Evolutionary conservation across 352 stramenopile genomes (phyloP).

Genomic region (Phytopythium oedochilum): DNA sequence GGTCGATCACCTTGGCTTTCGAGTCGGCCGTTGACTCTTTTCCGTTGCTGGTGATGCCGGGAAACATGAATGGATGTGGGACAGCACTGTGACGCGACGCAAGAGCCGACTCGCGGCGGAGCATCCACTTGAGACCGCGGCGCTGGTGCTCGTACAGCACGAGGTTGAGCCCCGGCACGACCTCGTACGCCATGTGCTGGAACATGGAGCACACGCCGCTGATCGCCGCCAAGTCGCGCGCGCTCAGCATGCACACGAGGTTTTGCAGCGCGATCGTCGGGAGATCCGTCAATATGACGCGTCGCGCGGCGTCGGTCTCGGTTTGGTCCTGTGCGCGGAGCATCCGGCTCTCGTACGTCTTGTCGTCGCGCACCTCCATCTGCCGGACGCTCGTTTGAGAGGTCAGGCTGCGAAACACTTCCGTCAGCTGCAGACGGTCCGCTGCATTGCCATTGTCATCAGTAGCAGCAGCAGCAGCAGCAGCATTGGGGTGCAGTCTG

Average conservation of each 20-base stretch:
- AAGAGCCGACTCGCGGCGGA: conserved; percentile 49
- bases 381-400: conserved; percentile 48
- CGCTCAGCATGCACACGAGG: conserved; percentile 56
- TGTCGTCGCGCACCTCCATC: conserved; percentile 68
- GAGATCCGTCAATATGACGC: conserved; percentile 61
- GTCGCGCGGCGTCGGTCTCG: conserved; percentile 7
- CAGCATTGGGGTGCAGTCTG: conserved; percentile 26
- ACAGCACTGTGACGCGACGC: conserved; percentile 1
- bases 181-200: conserved; percentile 79
- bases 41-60: conserved; percentile 7
- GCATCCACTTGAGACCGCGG: conserved; percentile 74
- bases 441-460: conserved; percentile 5
- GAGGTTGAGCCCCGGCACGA: conserved; percentile 70
- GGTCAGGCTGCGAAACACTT: conserved; percentile 67
- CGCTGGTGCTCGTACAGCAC: conserved; percentile 72
- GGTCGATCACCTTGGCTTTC: conserved; percentile 32
- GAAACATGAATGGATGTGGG: conserved; percentile 55
- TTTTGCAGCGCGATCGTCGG: conserved; percentile 49
- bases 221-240: conserved; percentile 51
- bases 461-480: conserved; percentile 5
- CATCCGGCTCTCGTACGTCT: conserved; percentile 55
- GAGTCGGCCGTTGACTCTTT: neutral
- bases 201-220: conserved; percentile 69
- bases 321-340: neutral
- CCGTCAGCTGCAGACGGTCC: conserved; percentile 41